A percentile compares a stretch with the other conserved stretches of the same genome.
These are phyloP conservation scores for Trichoderma reesei DNA, from an alignment of 495 filamentous ascomycete genomes.

Conservation along the genomic window DNA sequence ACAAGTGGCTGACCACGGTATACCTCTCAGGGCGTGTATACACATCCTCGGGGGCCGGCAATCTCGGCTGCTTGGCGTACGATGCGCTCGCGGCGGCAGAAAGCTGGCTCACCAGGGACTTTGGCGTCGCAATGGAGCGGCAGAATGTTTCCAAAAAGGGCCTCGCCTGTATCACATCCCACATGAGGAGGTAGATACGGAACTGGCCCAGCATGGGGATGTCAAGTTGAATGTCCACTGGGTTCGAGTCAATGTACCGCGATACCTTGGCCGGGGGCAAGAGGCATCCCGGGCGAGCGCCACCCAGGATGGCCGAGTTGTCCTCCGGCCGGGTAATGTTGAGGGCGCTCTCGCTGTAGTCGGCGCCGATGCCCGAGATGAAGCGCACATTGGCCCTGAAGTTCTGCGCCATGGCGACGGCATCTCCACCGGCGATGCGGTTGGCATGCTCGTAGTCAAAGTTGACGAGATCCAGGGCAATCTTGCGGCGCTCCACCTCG, in stretches of 20 bases:
- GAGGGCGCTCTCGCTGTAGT: slow-evolving; percentile 49
- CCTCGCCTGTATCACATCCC: slow-evolving; percentile 40
- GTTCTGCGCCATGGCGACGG: slow-evolving; percentile 46
- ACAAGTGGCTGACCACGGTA: slow-evolving; percentile 45
- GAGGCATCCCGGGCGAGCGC: slow-evolving; percentile 47
- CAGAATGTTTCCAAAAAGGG: slow-evolving; percentile 47
- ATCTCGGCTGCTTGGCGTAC: slow-evolving; percentile 41
- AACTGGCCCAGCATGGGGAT: slow-evolving; percentile 64
- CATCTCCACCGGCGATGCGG: slow-evolving; percentile 49
- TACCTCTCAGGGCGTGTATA: slow-evolving; percentile 53
- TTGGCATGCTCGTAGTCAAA: slow-evolving; percentile 55
- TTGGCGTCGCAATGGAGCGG: slow-evolving; percentile 27
- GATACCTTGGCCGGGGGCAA: slow-evolving; percentile 54
- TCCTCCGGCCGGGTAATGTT: slow-evolving; percentile 29
- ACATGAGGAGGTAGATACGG: slow-evolving; percentile 54
- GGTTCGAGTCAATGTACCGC: slow-evolving; percentile 59
- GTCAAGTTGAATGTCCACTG: slow-evolving; percentile 61
- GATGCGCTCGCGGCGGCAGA: slow-evolving; percentile 40
- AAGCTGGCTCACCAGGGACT: slow-evolving; percentile 39
- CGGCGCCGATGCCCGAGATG: slow-evolving; percentile 56
- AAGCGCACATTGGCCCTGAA: slow-evolving; percentile 58
- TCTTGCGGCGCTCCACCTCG: slow-evolving; percentile 48
- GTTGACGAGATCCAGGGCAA: slow-evolving; percentile 55
- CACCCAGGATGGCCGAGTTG: slow-evolving; percentile 33
- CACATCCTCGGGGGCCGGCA: slow-evolving; percentile 42